Percentiles rank a stretch among this genome's conserved stretches.
phyloP scores from a whole-genome alignment of 768 basidiomycete genomes.

The Lactarius vividus region DNA sequence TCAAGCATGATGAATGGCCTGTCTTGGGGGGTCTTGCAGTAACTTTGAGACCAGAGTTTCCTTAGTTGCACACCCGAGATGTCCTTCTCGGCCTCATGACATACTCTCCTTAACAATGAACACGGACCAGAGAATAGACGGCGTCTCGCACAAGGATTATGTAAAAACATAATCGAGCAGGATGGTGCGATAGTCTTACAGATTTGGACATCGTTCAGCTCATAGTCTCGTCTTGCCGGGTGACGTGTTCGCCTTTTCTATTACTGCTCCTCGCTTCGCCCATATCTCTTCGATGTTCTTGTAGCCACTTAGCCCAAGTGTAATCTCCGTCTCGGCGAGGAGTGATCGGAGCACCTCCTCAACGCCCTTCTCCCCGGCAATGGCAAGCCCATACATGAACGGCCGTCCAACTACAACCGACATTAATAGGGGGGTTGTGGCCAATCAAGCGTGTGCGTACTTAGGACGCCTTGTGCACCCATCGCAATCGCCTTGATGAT shows the following conservation, averaged over 20 bases:
- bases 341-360: constrained; percentile 69
- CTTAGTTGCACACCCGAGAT: too few species aligned
- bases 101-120: not conserved
- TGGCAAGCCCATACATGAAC: constrained; percentile 67
- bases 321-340: constrained; percentile 65
- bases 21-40: too few species aligned
- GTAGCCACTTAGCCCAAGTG: constrained; percentile 62
- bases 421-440: not conserved
- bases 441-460: constrained; percentile 40
- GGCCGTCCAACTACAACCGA: constrained; percentile 58
- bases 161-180: not conserved
- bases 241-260: constrained; percentile 41
- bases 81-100: too few species aligned
- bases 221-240: constrained; percentile 4
- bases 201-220: not conserved
- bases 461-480: constrained; percentile 77
- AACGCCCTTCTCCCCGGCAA: constrained; percentile 70
- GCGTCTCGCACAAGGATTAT: not conserved
- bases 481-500: constrained; percentile 82
- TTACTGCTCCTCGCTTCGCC: constrained; percentile 52
- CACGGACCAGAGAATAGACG: too few species aligned
- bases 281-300: constrained; percentile 55
- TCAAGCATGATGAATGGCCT: too few species aligned
- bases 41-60: too few species aligned
- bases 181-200: not conserved